A percentile compares a stretch with the other conserved stretches of the same genome.
phyloP scores from a whole-genome alignment of 2,329 filamentous ascomycete genomes.

The Bipolaris victoriae region DNA sequence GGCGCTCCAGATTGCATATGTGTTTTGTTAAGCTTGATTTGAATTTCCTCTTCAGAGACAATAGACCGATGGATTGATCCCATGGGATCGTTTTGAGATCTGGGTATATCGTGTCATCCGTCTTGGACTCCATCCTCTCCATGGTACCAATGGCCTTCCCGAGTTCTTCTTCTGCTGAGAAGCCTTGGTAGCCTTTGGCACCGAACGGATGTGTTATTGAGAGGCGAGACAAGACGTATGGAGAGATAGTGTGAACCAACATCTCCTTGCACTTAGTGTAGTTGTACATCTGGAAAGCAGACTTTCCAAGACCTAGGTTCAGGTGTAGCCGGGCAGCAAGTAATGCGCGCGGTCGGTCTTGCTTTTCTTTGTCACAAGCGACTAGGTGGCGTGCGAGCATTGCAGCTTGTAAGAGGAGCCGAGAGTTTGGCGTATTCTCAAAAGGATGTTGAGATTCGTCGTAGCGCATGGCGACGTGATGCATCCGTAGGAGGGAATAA shows the following conservation, averaged over 20 bases:
- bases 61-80: conserved; percentile 37
- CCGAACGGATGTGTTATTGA: conserved; percentile 45
- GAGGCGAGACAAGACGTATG: conserved; percentile 39
- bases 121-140: conserved; percentile 37
- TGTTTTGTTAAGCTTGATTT: conserved; percentile 41
- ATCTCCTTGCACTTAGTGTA: conserved; percentile 43
- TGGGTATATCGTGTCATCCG: conserved; percentile 32
- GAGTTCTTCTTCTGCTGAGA: conserved; percentile 40
- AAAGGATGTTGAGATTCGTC: conserved; percentile 5
- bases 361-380: conserved; percentile 30
- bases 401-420: conserved; percentile 37
- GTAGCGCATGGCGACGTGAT: conserved; percentile 14
- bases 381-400: conserved; percentile 36
- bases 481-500: conserved; percentile 33
- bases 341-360: conserved; percentile 37
- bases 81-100: conserved; percentile 37
- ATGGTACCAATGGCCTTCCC: conserved; percentile 36
- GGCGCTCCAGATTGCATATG: conserved; percentile 39
- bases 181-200: conserved; percentile 30
- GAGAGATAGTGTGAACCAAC: conserved; percentile 42
- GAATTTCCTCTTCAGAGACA: conserved; percentile 33
- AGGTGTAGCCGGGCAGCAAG: conserved; percentile 43
- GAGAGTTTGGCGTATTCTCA: conserved; percentile 16
- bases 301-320: conserved; percentile 38
- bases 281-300: conserved; percentile 38